Conservation (phyloP, 176 grass and related monocot species). For the Musa schizocarpa region DNA sequence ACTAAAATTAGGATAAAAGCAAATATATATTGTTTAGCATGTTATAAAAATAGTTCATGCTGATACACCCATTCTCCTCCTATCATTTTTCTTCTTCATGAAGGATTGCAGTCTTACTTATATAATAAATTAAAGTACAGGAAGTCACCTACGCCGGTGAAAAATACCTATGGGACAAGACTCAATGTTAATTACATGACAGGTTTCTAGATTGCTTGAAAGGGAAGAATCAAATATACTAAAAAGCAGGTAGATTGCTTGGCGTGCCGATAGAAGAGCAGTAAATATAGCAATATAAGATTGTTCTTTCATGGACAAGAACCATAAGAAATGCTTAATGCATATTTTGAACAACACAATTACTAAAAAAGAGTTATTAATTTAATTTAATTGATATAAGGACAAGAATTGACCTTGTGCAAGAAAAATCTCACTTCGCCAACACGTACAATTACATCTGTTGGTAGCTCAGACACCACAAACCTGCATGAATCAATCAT, state of each 20-base stretch:
- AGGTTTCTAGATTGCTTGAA: background rate
- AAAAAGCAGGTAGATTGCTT: background rate
- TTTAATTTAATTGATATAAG: background rate
- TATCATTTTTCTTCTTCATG: no score
- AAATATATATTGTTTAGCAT: background rate
- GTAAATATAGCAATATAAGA: background rate
- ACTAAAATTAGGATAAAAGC: background rate
- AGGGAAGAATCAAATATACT: background rate
- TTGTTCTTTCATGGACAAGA: no score
- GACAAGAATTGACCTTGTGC: slow-evolving; percentile 57
- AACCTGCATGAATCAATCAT: slow-evolving; percentile 41
- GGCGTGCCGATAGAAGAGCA: background rate
- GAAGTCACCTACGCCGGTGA: background rate
- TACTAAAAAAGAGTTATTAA: background rate
- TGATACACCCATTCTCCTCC: no score
- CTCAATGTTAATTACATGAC: background rate
- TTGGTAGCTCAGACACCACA: slow-evolving; percentile 79
- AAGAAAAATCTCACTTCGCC: slow-evolving; percentile 67
- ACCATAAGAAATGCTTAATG: background rate
- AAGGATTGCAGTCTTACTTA: no score
- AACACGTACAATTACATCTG: slow-evolving; percentile 65
- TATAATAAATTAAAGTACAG: no score
- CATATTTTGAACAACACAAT: background rate
- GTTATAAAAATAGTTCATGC: no score
- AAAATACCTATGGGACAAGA: background rate